Percentiles rank a stretch among this genome's conserved stretches.
phyloP scores from a whole-genome alignment of 106 monocot species.

The Chionographis japonica region DNA sequence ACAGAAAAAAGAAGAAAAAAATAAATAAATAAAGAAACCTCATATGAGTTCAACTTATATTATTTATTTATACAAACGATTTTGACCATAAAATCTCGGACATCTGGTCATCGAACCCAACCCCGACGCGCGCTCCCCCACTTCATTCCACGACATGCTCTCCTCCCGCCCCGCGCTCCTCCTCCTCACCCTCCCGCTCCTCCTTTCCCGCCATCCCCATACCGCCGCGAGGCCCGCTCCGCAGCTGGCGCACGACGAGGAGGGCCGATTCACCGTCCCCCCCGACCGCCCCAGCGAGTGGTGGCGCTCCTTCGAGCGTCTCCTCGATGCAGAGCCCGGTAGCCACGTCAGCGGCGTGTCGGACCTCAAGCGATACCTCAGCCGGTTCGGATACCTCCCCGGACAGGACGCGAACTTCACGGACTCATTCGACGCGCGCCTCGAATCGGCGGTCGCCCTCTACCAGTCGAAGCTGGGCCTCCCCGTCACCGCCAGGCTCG shows the following conservation, averaged over 20 bases:
- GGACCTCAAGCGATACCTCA: slow-evolving; percentile 47
- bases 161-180: background rate
- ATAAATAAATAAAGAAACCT: too few relatives aligned
- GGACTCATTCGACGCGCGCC: slow-evolving; percentile 33
- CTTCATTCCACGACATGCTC: background rate
- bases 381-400: slow-evolving; percentile 59
- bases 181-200: slow-evolving; percentile 8
- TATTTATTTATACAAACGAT: too few relatives aligned
- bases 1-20: background rate
- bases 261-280: background rate
- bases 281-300: background rate
- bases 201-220: slow-evolving; percentile 1
- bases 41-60: too few relatives aligned
- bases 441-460: slow-evolving; percentile 41
- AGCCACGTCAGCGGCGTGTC: slow-evolving; percentile 19
- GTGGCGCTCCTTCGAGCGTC: slow-evolving; percentile 29
- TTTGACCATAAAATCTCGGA: too few relatives aligned
- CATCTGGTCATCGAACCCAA: too few relatives aligned
- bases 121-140: too few relatives aligned
- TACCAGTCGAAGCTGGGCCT: slow-evolving; percentile 51
- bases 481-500: slow-evolving; percentile 46
- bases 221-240: background rate
- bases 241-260: background rate
- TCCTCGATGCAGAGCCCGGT: slow-evolving; percentile 35
- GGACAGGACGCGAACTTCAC: background rate